Evolutionary conservation across 139 green algal genomes (phyloP).

Genomic region (Chlamydomonas schloesseri): DNA sequence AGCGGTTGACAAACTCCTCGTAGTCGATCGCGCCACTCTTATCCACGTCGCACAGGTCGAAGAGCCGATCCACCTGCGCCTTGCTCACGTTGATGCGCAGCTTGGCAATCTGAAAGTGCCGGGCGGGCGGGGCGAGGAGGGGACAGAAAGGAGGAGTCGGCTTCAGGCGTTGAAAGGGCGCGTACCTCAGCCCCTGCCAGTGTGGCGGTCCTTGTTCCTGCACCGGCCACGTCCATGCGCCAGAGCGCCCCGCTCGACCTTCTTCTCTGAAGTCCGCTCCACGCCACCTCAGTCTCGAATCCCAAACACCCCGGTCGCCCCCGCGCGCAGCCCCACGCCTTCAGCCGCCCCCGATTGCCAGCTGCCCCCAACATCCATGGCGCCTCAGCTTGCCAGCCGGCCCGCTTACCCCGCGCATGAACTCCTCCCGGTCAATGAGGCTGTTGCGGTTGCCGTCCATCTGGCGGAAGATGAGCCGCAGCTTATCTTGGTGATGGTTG

Average conservation of each 20-base stretch:
- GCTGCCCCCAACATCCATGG: no score
- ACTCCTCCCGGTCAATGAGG: slow-evolving; percentile 28
- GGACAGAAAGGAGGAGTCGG: slow-evolving; percentile 5
- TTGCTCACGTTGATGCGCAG: slow-evolving; percentile 7
- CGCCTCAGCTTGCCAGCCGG: no score
- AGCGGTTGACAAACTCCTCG: slow-evolving; percentile 24
- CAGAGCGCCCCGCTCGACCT: no score
- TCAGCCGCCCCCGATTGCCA: no score
- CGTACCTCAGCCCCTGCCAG: no score
- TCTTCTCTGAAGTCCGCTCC: no score
- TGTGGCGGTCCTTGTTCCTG: no score
- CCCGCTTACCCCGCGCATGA: slow-evolving; percentile 10
- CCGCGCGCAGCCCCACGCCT: no score
- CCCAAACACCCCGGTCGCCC: no score
- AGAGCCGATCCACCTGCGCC: slow-evolving; percentile 17
- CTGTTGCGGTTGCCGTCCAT: slow-evolving; percentile 42
- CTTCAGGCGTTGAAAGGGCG: not conserved
- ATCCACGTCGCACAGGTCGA: slow-evolving; percentile 6
- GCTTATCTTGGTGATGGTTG: slow-evolving; percentile 12
- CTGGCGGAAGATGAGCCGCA: slow-evolving; percentile 39
- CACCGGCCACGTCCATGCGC: no score
- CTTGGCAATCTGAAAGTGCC: not conserved
- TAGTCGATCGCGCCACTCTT: slow-evolving; percentile 19
- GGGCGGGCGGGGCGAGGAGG: not conserved
- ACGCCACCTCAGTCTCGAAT: no score